Evolutionary conservation across 2,329 filamentous ascomycete genomes (phyloP), one percentile per base, ranked within the genome.

Genomic region (Trichothecium sympodiale): DNA sequence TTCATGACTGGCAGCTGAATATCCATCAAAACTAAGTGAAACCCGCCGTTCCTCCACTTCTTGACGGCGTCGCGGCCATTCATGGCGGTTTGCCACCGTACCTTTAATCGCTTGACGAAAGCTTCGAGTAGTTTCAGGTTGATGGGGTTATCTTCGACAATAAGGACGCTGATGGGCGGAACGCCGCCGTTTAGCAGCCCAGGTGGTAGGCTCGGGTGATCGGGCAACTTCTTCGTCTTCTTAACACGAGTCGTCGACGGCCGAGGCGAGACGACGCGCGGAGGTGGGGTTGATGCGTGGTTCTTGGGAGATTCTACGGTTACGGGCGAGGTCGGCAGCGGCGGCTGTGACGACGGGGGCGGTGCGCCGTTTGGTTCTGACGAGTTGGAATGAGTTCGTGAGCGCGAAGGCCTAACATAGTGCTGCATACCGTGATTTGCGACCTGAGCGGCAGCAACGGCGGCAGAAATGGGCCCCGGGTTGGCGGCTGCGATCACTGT

Each of bases 101-200:
- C 91, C 53, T 94, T 95, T 34, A 98, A 69, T 33, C 87, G 73
- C 62, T 95, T 94, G 69, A 96, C 89, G 52, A 98, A 94, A 1
- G 88, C 87, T 53, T 95, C 89, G 26, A 98, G 67, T 8, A 98
- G 77, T 51, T 86, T 84, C 46, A 96, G 66, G 53, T 96, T 98
- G 69, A 98, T 96, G 43, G 91, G 87, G 57, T 98, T 98, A 62
- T 98, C 91, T 63, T 98, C 91, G 12, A 98, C 91, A 41, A 98
- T 94, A 30, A 98, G 69, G 7, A 96, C 88, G 48, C 94, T 96
- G 62, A 98, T 96, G 2, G 91, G 89, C 7, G 91, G 91, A 1
- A 96, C 86, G 2, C 79, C 79, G 36, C 80, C 81, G 46, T 89
- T 86, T 18, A 94, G 71, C 48, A 84, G 69, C 20, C 74, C 78